Base-by-base conservation (phyloP, 2,329 filamentous ascomycete genomes). In the Chaetomium sp. region DNA sequence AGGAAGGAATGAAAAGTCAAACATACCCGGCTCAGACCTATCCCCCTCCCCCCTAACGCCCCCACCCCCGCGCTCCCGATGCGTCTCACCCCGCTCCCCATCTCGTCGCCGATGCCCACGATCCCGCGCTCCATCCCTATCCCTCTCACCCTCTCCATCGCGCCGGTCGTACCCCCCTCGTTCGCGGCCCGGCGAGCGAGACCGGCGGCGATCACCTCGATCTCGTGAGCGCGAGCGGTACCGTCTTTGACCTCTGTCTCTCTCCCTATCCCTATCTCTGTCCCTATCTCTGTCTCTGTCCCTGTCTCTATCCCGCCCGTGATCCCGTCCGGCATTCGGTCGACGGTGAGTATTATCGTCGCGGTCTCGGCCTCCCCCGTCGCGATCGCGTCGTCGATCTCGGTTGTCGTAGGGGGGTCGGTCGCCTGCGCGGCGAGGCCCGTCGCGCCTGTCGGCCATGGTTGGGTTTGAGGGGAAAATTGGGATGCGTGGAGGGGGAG, bases 251-350 rank as follows among this genome's bases (percentile, higher is more conserved):
- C 52, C 54, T 6, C 54, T 40, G n/a, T 52, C 53, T 34, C 57
- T 48, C 8, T 54, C 54, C 5, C 54, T 38, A 19, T 52, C 53
- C 38, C 56, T 48, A 11, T 67, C 67, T 41, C 70, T 64, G 43
- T 67, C 64, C 36, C 61, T 58, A 34, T 27, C 19, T 27, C 19
- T 27, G 19, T 27, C 19, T 27, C 19, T 27, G 19, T 54, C 54
- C 5, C 54, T 48, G 9, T 67, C 67, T 38, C 70, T 64, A 42
- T 67, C 64, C 35, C 61, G 58, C 45, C 62, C 59, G 8, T 14
- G 65, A 53, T 56, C 54, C 44, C 52, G 59, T 19, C 32, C 44
- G 14, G 49, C 12, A 34, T 43, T 43, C 14, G 49, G 46, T 12
- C 51, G 42, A 34, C 52, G 42, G 19, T 38, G 19, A 27, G 2